Base-by-base conservation (phyloP, 2,329 filamentous ascomycete species). In the Samsoniella hepiali region DNA sequence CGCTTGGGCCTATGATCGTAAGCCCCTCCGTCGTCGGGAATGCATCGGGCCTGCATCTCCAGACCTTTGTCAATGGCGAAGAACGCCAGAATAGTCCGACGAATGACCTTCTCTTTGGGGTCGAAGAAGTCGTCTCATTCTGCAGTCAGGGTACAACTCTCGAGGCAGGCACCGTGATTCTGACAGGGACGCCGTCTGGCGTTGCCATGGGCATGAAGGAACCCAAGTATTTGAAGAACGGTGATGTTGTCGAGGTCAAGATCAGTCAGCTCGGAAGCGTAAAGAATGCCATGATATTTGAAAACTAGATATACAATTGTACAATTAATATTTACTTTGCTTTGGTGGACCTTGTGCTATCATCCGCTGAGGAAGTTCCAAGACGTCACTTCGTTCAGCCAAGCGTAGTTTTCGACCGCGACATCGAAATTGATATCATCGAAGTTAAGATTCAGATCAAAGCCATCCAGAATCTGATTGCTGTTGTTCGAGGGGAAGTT, bases 61-160 rank as follows among this genome's bases (percentile, higher is more conserved):
- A 70, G 55, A 81, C 78, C 0, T 68, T 71, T 1, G 80, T 85
- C 34, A 85, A 85, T 67, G 80, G 80, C 0, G 77, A 84, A 65
- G 69, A 76, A 49, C 73, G 82, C 5, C 84, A 86, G 66, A 73
- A 81, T 44, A 77, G 76, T 1, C 81, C 74, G 2, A 81, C 77
- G 0, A 74, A 76, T 0, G 77, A 84, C 57, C 67, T 87, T 31
- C 81, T 86, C 17, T 83, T 83, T 65, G 74, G 74, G 0, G 75
- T 83, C 6, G 75, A 79, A 17, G 74, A 73, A 1, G 74, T 85
- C 6, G 74, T 85, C 22, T 73, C 73, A 57, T 81, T 80, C 7
- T 69, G 81, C 22, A 81, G 78, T 44, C 78, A 76, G 45, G 81
- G 79, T 0, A 79, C 79, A n/a, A 85, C 83, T 0, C 66, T 86